Evolutionary conservation across 345 rosid genomes (phyloP).

Genomic region (Citrus cavaleriei): DNA sequence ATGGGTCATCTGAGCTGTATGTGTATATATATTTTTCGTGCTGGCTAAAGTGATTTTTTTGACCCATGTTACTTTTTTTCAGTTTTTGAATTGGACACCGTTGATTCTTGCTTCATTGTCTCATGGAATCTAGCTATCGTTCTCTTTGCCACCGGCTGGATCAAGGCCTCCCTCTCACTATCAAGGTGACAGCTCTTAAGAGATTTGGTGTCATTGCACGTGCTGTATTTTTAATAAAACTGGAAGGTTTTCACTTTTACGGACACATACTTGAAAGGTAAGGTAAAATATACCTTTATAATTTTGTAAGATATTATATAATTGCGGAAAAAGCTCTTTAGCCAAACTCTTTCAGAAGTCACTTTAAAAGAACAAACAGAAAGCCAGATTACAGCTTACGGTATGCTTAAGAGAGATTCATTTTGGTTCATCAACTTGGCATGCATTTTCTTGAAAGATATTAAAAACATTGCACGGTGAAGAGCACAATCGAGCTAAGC

Average conservation of each 20-base stretch:
- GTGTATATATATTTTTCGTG: neutral
- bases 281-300: too few relatives aligned
- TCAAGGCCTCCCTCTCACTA: neutral
- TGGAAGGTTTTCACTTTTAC: neutral
- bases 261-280: neutral
- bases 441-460: too few relatives aligned
- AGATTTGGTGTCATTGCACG: neutral
- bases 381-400: too few relatives aligned
- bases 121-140: neutral
- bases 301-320: too few relatives aligned
- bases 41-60: neutral
- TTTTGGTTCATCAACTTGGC: neutral
- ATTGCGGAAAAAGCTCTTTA: neutral
- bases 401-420: neutral
- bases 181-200: neutral
- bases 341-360: neutral
- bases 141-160: neutral
- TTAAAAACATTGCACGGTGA: neutral
- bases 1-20: neutral
- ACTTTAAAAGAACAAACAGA: neutral
- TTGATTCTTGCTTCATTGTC: neutral
- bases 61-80: neutral
- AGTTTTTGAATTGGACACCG: too few relatives aligned
- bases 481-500: neutral
- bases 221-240: neutral